phyloP scores from a whole-genome alignment of 768 basidiomycete genomes.

The Amanita brunnescens region DNA sequence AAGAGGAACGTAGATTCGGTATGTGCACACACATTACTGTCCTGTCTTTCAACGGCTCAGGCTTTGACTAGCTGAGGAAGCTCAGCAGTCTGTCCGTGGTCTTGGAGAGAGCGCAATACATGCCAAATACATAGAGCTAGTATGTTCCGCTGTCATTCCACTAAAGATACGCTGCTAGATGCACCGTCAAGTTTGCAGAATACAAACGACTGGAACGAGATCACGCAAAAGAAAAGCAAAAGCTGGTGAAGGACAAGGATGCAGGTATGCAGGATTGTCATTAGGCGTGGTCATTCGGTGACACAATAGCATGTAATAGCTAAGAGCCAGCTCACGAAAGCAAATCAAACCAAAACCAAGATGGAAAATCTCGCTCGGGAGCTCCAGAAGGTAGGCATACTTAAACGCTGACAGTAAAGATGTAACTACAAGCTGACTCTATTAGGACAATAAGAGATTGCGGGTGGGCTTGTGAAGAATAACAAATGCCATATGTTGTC shows the following conservation, averaged over 20 bases:
- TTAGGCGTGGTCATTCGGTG: constrained; percentile 6
- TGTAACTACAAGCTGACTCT: background rate
- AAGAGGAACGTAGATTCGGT: constrained; percentile 78
- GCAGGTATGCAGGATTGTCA: constrained; percentile 43
- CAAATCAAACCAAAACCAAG: constrained; percentile 81
- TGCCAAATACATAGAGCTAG: constrained; percentile 82
- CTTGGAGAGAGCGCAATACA: constrained; percentile 79
- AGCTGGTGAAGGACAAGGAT: constrained; percentile 85
- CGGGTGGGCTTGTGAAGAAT: constrained; percentile 46
- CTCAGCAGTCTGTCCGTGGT: constrained; percentile 77
- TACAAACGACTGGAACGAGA: constrained; percentile 81
- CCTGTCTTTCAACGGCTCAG: constrained; percentile 12
- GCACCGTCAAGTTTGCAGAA: constrained; percentile 65
- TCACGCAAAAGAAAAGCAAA: constrained; percentile 88
- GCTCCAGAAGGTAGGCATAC: constrained; percentile 64
- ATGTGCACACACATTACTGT: constrained; percentile 20
- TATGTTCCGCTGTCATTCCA: constrained; percentile 24
- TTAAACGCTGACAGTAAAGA: background rate
- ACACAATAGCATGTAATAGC: constrained; percentile 33
- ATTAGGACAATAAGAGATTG: constrained; percentile 81
- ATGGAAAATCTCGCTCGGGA: constrained; percentile 88
- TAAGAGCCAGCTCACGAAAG: constrained; percentile 78
- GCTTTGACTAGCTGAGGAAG: constrained; percentile 64
- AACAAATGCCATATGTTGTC: constrained; percentile 1
- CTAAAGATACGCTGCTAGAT: constrained; percentile 12